phyloP scores from a whole-genome alignment of 2,329 filamentous ascomycete species.

The Clonostachys chloroleuca region DNA sequence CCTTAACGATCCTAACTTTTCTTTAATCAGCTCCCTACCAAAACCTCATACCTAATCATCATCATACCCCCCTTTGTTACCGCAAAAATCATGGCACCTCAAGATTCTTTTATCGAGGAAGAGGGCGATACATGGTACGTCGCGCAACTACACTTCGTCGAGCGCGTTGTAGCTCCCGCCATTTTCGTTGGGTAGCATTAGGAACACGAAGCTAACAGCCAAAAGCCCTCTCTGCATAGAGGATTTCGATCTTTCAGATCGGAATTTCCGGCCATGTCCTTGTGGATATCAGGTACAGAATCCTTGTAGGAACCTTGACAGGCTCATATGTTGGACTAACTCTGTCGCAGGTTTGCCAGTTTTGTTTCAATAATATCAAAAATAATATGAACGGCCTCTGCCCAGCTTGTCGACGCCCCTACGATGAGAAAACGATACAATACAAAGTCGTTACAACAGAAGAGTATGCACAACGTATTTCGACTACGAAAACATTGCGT shows the following conservation, averaged over 20 bases:
- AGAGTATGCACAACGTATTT: constrained; percentile 59
- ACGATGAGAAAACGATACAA: constrained; percentile 95
- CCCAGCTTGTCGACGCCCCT: constrained; percentile 92
- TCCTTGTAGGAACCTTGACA: constrained; percentile 1
- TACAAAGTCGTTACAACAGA: constrained; percentile 94
- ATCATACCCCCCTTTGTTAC: constrained; percentile 7
- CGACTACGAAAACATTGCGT: neutral
- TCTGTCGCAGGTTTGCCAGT: constrained; percentile 86
- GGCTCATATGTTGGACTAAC: neutral
- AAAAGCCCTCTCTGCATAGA: constrained; percentile 93
- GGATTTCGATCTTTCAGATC: constrained; percentile 96
- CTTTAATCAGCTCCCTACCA: constrained; percentile 9
- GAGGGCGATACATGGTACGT: constrained; percentile 64
- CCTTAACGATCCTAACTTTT: constrained; percentile 8
- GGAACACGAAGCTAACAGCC: constrained; percentile 10
- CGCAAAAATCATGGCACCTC: constrained; percentile 53
- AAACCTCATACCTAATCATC: neutral
- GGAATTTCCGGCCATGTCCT: constrained; percentile 93
- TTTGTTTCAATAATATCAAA: constrained; percentile 99
- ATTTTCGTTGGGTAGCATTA: constrained; percentile 9
- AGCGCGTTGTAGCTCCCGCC: neutral
- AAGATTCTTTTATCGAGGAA: constrained; percentile 69
- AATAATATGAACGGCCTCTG: constrained; percentile 96
- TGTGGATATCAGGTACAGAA: constrained; percentile 87
- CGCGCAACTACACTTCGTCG: constrained; percentile 11